Conservation (phyloP, 306 rosid species). For the Lupinus albus region DNA sequence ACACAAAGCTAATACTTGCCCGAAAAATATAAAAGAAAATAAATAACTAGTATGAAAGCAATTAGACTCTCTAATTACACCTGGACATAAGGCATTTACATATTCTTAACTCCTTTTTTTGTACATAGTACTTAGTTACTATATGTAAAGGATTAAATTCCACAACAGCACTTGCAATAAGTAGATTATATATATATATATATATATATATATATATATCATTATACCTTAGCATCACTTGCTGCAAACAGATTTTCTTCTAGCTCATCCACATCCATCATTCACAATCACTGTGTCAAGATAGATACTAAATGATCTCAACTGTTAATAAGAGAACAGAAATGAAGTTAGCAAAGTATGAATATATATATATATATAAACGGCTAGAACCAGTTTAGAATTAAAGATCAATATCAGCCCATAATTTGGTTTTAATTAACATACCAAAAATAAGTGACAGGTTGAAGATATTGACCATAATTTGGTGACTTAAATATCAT, state of each 20-base stretch:
- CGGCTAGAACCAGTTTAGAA: slow-evolving; percentile 2
- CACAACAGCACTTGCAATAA: slow-evolving; percentile 1
- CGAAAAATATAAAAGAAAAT: neutral
- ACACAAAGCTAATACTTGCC: neutral
- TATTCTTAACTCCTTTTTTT: neutral
- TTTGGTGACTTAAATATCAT: slow-evolving; percentile 1
- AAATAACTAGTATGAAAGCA: neutral
- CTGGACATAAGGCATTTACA: neutral
- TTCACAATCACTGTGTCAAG: slow-evolving; percentile 38
- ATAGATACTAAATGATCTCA: slow-evolving; percentile 40
- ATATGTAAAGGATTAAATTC: slow-evolving; percentile 1
- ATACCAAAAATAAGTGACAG: slow-evolving; percentile 4
- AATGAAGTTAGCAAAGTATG: slow-evolving; percentile 32
- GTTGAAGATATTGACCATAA: slow-evolving; percentile 10
- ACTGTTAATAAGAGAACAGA: slow-evolving; percentile 44
- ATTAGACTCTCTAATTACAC: slow-evolving; percentile 15
- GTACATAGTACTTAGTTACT: neutral
- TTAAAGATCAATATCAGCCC: slow-evolving; percentile 7
- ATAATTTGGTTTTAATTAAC: neutral
- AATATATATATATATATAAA: no score
- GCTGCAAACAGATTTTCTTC: slow-evolving; percentile 81
- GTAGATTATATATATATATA: no score
- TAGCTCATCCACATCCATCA: slow-evolving; percentile 70
- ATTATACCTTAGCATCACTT: slow-evolving; percentile 78
- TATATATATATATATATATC: slow-evolving; percentile 14